These are phyloP conservation scores for Kwoniella mangroviensis DNA, from an alignment of 768 basidiomycete species.

Conservation along the genomic window DNA sequence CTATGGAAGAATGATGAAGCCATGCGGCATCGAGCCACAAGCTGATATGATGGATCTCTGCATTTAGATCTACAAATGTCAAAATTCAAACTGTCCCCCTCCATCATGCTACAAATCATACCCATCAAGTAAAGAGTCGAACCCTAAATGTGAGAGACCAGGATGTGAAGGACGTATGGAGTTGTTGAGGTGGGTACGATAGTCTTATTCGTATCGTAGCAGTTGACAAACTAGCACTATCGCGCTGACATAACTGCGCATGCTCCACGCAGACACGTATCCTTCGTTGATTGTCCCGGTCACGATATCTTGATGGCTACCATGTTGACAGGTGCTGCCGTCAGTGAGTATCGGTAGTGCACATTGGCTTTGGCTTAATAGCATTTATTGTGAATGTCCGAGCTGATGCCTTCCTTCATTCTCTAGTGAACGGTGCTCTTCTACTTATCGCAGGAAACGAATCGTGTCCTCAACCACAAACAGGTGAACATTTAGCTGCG, in stretches of 20 bases:
- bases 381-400: slow-evolving; percentile 12
- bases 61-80: slow-evolving; percentile 92
- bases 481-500: slow-evolving; percentile 96
- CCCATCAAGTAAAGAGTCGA: slow-evolving; percentile 89
- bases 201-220: background rate
- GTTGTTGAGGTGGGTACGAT: slow-evolving; percentile 67
- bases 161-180: slow-evolving; percentile 90
- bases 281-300: slow-evolving; percentile 93
- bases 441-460: slow-evolving; percentile 97
- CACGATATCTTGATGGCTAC: slow-evolving; percentile 99
- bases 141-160: slow-evolving; percentile 88
- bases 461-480: slow-evolving; percentile 98
- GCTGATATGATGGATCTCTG: background rate
- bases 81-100: slow-evolving; percentile 87
- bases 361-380: no score
- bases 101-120: slow-evolving; percentile 95
- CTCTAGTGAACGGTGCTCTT: slow-evolving; percentile 84
- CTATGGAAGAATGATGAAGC: background rate
- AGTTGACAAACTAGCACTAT: background rate
- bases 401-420: background rate
- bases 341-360: slow-evolving; percentile 62
- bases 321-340: slow-evolving; percentile 99
- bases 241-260: background rate
- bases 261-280: slow-evolving; percentile 69
- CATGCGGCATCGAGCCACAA: no score